Evolutionary conservation across 257 asterid species (phyloP).

Genomic region (Nyctanthes arbortristis): DNA sequence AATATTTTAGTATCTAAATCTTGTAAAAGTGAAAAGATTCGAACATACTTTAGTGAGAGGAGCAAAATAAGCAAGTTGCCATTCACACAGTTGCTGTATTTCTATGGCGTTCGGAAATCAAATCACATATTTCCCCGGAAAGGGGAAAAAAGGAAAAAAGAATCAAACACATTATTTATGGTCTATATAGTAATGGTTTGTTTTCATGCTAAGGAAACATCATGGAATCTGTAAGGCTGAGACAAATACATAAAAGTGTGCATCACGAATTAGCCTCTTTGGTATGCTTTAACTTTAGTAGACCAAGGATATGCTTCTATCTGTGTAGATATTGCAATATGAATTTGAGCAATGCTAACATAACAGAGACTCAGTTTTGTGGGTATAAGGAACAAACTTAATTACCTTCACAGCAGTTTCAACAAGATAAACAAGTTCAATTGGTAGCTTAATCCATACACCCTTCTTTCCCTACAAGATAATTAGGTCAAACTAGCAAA

Average conservation of each 20-base stretch:
- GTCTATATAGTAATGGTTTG: background rate
- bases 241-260: background rate
- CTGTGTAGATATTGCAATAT: background rate
- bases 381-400: background rate
- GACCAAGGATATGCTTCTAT: background rate
- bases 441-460: slow-evolving; percentile 68
- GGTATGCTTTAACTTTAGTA: background rate
- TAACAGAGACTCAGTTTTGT: background rate
- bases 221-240: background rate
- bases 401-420: slow-evolving; percentile 65
- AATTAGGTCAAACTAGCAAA: background rate
- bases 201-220: background rate
- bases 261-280: background rate
- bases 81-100: slow-evolving; percentile 1
- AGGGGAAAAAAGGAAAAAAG: too few relatives aligned
- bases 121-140: too few relatives aligned
- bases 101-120: too few relatives aligned
- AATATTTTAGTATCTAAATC: slow-evolving; percentile 3
- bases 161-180: background rate
- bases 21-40: slow-evolving; percentile 7
- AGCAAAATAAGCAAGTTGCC: background rate
- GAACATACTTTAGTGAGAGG: background rate
- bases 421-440: slow-evolving; percentile 56
- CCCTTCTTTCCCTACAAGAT: slow-evolving; percentile 73
- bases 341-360: background rate